Percentiles rank a stretch among this genome's conserved stretches.
Evolutionary conservation across 257 asterid genomes (phyloP).

Genomic region (Mentha longifolia): DNA sequence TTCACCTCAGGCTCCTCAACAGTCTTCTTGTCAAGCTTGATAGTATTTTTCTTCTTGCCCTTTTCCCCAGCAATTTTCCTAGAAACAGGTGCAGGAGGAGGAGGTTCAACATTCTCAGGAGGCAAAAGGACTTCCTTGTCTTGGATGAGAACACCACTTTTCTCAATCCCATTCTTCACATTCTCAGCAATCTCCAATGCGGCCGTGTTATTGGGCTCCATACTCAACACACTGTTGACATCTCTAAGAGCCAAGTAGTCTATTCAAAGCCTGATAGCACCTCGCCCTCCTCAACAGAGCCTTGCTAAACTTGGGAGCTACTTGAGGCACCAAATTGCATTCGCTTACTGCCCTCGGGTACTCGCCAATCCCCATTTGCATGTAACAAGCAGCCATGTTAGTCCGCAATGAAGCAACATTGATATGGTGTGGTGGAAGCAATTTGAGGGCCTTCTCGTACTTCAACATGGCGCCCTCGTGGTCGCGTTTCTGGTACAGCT

Average conservation of each 20-base stretch:
- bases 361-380: slow-evolving; percentile 90
- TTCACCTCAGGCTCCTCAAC: slow-evolving; percentile 50
- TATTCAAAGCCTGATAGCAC: slow-evolving; percentile 75
- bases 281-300: slow-evolving; percentile 83
- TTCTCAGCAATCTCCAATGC: slow-evolving; percentile 75
- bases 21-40: slow-evolving; percentile 52
- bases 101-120: slow-evolving; percentile 47
- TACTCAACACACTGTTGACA: slow-evolving; percentile 64
- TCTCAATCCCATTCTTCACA: slow-evolving; percentile 54
- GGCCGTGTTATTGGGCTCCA: slow-evolving; percentile 77
- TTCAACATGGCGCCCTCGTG: slow-evolving; percentile 93
- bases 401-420: slow-evolving; percentile 79
- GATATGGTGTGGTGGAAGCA: slow-evolving; percentile 74
- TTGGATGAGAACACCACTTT: slow-evolving; percentile 56
- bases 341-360: slow-evolving; percentile 84
- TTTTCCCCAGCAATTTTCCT: slow-evolving; percentile 51
- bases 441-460: slow-evolving; percentile 85
- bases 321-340: slow-evolving; percentile 87
- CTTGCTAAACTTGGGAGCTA: slow-evolving; percentile 86
- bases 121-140: slow-evolving; percentile 58
- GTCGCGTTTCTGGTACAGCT: slow-evolving; percentile 70
- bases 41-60: slow-evolving; percentile 62
- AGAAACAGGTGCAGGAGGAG: slow-evolving; percentile 35
- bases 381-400: slow-evolving; percentile 92
- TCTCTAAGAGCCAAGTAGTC: slow-evolving; percentile 84